Evolutionary conservation across 495 filamentous ascomycete species (phyloP).

Genomic region (Aspergillus asperescens): DNA sequence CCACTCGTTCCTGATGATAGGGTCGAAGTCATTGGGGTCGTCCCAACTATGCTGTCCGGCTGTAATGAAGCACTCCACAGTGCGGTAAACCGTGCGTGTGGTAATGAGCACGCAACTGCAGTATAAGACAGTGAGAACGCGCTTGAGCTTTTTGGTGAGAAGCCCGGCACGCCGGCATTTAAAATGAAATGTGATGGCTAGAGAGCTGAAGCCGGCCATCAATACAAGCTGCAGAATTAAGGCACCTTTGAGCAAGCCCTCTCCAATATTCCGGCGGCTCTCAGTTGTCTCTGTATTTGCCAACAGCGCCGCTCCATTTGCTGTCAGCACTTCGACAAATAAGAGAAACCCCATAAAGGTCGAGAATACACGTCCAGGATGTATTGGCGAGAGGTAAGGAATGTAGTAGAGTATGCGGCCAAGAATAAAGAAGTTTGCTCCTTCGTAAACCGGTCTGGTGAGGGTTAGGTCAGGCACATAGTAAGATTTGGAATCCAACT

Average conservation of each 20-base stretch:
- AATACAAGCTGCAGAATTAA: slow-evolving; percentile 64
- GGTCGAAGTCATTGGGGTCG: slow-evolving; percentile 36
- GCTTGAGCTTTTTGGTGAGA: slow-evolving; percentile 50
- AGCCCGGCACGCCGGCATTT: slow-evolving; percentile 52
- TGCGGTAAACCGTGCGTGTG: slow-evolving; percentile 60
- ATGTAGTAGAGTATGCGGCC: slow-evolving; percentile 75
- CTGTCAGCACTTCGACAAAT: slow-evolving; percentile 62
- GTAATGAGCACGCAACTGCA: slow-evolving; percentile 55
- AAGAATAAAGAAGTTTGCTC: slow-evolving; percentile 69
- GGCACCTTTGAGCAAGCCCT: slow-evolving; percentile 57
- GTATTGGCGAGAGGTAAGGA: slow-evolving; percentile 70
- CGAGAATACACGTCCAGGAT: slow-evolving; percentile 68
- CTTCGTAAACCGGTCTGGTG: slow-evolving; percentile 62
- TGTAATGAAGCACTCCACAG: slow-evolving; percentile 56
- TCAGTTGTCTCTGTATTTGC: slow-evolving; percentile 44
- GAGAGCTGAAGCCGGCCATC: slow-evolving; percentile 53
- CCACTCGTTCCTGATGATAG: slow-evolving; percentile 61
- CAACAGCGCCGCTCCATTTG: slow-evolving; percentile 58
- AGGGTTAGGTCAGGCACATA: not conserved
- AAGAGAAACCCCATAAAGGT: slow-evolving; percentile 65
- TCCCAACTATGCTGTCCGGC: slow-evolving; percentile 36
- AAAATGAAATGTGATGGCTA: slow-evolving; percentile 55
- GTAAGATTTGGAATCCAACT: slow-evolving; percentile 19
- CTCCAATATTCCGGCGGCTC: slow-evolving; percentile 47
- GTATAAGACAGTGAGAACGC: slow-evolving; percentile 57